A percentile compares a stretch with the other conserved stretches of the same genome.
These are phyloP conservation scores for Gossypium aridum DNA, from an alignment of 441 rosid species.

Conservation along the genomic window DNA sequence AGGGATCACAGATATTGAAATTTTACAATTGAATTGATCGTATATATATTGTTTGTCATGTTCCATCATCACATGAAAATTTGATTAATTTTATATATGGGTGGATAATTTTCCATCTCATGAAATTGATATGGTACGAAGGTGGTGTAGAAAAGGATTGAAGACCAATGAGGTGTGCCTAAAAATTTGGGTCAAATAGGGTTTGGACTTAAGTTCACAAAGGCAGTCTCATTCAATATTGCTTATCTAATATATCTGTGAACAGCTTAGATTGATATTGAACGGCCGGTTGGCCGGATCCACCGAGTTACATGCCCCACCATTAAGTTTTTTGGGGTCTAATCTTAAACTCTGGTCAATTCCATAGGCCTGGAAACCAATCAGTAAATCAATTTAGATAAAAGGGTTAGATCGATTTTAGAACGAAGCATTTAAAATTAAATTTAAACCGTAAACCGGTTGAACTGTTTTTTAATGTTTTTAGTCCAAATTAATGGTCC, in stretches of 20 bases:
- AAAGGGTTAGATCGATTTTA: no score
- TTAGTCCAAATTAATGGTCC: no score
- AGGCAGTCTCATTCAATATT: background rate
- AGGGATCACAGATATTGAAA: no score
- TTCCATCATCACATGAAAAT: no score
- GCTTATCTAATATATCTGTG: conserved; percentile 3
- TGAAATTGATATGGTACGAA: background rate
- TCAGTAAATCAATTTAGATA: no score
- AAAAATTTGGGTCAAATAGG: background rate
- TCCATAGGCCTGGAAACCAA: no score
- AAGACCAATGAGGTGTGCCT: background rate
- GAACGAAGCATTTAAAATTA: no score
- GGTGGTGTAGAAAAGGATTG: background rate
- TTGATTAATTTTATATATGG: background rate
- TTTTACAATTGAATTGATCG: no score
- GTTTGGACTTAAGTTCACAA: background rate
- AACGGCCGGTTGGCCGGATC: conserved; percentile 16
- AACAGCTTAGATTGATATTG: conserved; percentile 29
- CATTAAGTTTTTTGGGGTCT: background rate
- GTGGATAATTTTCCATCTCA: background rate
- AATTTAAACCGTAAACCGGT: no score
- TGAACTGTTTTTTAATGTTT: no score
- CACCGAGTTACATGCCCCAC: background rate
- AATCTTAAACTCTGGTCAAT: background rate
- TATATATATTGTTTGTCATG: no score